phyloP scores from a whole-genome alignment of 73 alveolate species.

The Blepharisma stoltei region DNA sequence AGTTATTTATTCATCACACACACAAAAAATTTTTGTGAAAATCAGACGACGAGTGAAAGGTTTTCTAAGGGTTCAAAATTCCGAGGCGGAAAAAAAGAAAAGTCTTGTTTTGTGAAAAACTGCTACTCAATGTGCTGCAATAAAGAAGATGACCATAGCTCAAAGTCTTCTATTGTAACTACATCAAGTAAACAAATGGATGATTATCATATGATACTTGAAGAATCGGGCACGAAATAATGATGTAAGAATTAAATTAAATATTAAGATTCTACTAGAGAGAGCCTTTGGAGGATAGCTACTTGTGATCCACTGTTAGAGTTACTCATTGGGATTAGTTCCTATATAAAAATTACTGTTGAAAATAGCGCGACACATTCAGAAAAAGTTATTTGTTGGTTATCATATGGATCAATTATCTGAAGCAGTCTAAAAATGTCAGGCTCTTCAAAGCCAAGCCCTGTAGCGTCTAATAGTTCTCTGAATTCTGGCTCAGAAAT shows the following conservation, averaged over 20 bases:
- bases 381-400: constrained; percentile 91
- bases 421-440: constrained; percentile 80
- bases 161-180: no score
- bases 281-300: constrained; percentile 45
- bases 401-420: constrained; percentile 90
- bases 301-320: constrained; percentile 39
- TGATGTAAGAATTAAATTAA: no score
- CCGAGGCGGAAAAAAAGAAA: neutral
- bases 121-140: constrained; percentile 12
- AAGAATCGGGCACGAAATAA: no score
- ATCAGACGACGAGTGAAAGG: constrained; percentile 21
- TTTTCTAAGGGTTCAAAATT: neutral
- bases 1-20: neutral
- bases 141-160: neutral
- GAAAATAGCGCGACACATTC: constrained; percentile 93
- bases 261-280: no score
- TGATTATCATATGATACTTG: no score
- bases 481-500: constrained; percentile 87
- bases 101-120: neutral
- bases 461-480: constrained; percentile 72
- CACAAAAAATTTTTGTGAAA: neutral
- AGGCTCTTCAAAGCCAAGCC: constrained; percentile 66
- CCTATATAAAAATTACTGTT: constrained; percentile 54
- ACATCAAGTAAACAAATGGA: no score
- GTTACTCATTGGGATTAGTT: constrained; percentile 66